Evolutionary conservation across 192 early-diverging fungal genomes (phyloP).

Genomic region (Coemansia sp.): DNA sequence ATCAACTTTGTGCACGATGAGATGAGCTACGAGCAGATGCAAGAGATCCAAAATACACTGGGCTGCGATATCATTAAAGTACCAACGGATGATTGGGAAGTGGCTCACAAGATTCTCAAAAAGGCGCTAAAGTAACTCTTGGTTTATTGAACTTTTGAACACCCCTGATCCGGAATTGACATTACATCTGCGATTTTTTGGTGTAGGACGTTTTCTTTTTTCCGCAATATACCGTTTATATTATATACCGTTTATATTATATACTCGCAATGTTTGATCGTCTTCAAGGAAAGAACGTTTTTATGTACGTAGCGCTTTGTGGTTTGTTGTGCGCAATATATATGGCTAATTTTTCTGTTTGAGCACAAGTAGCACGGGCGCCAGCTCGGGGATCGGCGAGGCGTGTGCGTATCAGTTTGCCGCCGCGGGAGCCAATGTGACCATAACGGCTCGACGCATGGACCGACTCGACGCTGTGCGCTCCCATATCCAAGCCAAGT

Average conservation of each 20-base stretch:
- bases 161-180: neutral
- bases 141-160: too few relatives aligned
- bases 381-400: slow-evolving; percentile 56
- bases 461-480: slow-evolving; percentile 65
- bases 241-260: neutral
- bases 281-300: slow-evolving; percentile 48
- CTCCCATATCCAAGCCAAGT: slow-evolving; percentile 41
- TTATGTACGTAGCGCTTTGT: slow-evolving; percentile 27
- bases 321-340: too few relatives aligned
- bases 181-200: too few relatives aligned
- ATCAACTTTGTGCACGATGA: slow-evolving; percentile 94
- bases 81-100: slow-evolving; percentile 78
- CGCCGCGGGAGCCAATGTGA: slow-evolving; percentile 41
- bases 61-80: slow-evolving; percentile 75
- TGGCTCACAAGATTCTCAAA: slow-evolving; percentile 85
- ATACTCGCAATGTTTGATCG: slow-evolving; percentile 28
- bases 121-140: slow-evolving; percentile 58
- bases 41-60: slow-evolving; percentile 81
- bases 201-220: neutral
- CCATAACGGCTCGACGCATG: slow-evolving; percentile 65
- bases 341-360: neutral
- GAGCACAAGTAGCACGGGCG: slow-evolving; percentile 41
- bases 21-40: slow-evolving; percentile 73
- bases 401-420: slow-evolving; percentile 53
- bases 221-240: neutral